Conservation (phyloP, 192 early-diverging fungal genomes). For the Backusella sp. region DNA sequence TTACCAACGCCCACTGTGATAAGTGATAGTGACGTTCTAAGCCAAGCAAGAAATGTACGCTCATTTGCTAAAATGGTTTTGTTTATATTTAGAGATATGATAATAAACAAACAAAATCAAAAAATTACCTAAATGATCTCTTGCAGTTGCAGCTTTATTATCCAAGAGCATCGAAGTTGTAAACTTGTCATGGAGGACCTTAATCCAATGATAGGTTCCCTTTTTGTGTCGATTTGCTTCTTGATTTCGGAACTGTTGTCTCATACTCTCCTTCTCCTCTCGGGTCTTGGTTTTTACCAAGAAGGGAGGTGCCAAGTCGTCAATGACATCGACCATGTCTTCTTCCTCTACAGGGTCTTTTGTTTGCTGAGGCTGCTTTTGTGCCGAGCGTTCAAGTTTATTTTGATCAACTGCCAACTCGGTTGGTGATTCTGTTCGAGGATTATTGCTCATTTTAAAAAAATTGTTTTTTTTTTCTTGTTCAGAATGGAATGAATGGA, state of each 20-base stretch:
- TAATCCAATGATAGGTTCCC: neutral
- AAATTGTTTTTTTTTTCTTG: neutral
- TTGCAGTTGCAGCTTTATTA: slow-evolving; percentile 76
- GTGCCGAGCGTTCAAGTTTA: neutral
- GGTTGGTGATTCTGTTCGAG: neutral
- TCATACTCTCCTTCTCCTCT: slow-evolving; percentile 5
- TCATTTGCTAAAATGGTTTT: slow-evolving; percentile 58
- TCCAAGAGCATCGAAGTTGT: slow-evolving; percentile 47
- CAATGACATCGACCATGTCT: neutral
- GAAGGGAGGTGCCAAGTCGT: neutral
- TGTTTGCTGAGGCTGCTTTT: neutral
- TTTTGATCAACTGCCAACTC: neutral
- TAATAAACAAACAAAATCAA: neutral
- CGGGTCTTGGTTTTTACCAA: slow-evolving; percentile 9
- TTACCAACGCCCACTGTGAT: slow-evolving; percentile 71
- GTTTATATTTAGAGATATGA: neutral
- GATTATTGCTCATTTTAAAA: neutral
- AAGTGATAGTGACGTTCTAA: slow-evolving; percentile 72
- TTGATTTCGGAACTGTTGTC: slow-evolving; percentile 6
- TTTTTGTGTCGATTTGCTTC: neutral
- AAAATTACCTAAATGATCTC: slow-evolving; percentile 69
- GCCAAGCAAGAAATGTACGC: slow-evolving; percentile 78
- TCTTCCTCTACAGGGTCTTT: neutral
- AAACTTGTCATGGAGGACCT: neutral
- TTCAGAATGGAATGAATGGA: neutral